These are phyloP conservation scores for Evernia prunastri DNA, from an alignment of 495 filamentous ascomycete genomes.

Conservation along the genomic window DNA sequence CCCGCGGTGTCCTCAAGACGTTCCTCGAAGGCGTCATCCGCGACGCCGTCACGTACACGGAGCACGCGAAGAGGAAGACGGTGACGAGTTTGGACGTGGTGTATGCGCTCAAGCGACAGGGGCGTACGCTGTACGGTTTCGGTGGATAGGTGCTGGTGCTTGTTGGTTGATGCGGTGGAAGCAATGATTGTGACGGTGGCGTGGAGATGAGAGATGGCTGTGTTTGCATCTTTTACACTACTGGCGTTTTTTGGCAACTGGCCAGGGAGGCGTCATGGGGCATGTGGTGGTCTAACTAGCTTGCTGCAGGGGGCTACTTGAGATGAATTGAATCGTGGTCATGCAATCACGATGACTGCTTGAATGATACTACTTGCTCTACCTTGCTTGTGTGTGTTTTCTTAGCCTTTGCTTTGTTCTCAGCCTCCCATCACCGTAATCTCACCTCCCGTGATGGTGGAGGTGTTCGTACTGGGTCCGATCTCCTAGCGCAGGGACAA, in stretches of 20 bases:
- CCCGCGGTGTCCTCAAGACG: conserved; percentile 59
- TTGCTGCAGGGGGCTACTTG: background rate
- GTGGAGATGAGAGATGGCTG: background rate
- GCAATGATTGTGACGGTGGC: background rate
- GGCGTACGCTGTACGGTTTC: conserved; percentile 96
- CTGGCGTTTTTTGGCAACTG: background rate
- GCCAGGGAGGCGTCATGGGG: background rate
- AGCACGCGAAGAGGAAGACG: conserved; percentile 97
- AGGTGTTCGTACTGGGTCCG: too few relatives aligned
- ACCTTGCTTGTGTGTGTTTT: background rate
- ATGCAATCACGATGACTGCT: background rate
- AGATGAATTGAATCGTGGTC: background rate
- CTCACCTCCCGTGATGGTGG: too few relatives aligned
- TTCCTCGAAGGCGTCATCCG: conserved; percentile 67
- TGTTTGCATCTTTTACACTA: background rate
- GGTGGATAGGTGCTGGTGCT: conserved; percentile 64
- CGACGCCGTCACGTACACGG: conserved; percentile 96
- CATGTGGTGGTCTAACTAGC: background rate
- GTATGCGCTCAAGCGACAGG: conserved; percentile 91
- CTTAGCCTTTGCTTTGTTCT: background rate
- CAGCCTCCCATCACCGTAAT: too few relatives aligned
- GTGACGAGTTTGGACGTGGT: conserved; percentile 94
- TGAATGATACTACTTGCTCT: background rate
- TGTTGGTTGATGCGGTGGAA: background rate
- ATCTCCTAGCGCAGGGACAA: too few relatives aligned